Evolutionary conservation across 108 stramenopile genomes (phyloP), one percentile per base, ranked within the genome.

Genomic region (Phaeodactylum tricornutum): DNA sequence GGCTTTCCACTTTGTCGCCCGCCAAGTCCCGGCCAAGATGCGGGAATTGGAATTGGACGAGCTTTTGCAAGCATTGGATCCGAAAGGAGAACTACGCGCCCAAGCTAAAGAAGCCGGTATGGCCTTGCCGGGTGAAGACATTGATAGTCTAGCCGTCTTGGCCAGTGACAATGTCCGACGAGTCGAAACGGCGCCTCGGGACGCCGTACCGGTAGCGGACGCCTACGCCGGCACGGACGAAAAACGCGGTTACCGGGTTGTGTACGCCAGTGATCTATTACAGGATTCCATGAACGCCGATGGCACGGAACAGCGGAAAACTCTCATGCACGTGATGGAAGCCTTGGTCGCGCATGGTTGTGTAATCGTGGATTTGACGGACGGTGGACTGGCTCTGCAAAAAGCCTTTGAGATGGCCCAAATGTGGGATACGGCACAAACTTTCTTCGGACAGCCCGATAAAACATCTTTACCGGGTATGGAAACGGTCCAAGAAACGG

Each of bases 241-340:
- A 14, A 59, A 66, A 16, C 62, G 75, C 46, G 87, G 87, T 6
- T 89, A 89, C 40, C 65, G 61, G 45, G 63, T 76, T 26, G 80
- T 89, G 51, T 55, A 64, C 0, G 71, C 81, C 27, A 64, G 71
- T 27, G 69, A 70, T 17, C 46, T 85, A 11, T 30, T 61, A 8
- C 34, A 19, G 22, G 47, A 63, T 6, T 68, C 49, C 29, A 56
- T 49, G 28, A 74, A 77, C 56, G 49, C 31, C 7, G 79, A 88
- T 48, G 77, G 75, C 3, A 71, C 72, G 16, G 81, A 83, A 50
- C 70, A 77, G 39, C 12, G 59, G 1, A 63, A 74, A 34, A 75
- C 74, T 7, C 29, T 80, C 34, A 53, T 79, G 55, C 87, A 90
- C 61, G 87, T 90, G 7, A 90, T 90, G 88, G 77, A 90, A 74